These are phyloP conservation scores for Citrullus colocynthis DNA, from an alignment of 306 rosid genomes.

Conservation along the genomic window DNA sequence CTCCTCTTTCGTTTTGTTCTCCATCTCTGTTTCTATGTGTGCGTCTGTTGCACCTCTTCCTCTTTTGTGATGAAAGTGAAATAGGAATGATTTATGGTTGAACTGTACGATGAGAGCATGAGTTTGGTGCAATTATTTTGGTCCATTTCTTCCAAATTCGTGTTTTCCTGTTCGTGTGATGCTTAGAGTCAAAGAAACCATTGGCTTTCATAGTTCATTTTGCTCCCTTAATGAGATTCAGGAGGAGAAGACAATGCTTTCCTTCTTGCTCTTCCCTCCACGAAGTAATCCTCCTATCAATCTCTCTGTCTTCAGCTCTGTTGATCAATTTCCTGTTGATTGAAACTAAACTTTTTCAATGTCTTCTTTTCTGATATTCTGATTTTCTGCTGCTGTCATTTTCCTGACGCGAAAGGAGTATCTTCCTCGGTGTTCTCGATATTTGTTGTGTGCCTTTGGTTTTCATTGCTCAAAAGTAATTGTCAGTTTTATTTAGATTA, in stretches of 20 bases:
- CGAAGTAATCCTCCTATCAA: constrained; percentile 34
- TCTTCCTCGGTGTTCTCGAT: not conserved
- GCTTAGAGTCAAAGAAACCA: constrained; percentile 33
- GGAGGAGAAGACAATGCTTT: constrained; percentile 71
- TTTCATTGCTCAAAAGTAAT: not conserved
- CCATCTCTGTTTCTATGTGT: constrained; percentile 3
- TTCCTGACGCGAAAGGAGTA: not conserved
- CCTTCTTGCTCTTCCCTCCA: constrained; percentile 76
- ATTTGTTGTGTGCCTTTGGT: not conserved
- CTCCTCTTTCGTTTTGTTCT: not conserved
- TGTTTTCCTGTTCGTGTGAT: constrained; percentile 14
- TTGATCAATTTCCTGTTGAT: not conserved
- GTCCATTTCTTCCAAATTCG: constrained; percentile 7
- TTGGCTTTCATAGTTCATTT: constrained; percentile 18
- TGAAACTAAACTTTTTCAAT: not conserved
- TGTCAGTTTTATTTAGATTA: not conserved
- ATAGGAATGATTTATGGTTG: constrained; percentile 35
- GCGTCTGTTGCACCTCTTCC: constrained; percentile 13
- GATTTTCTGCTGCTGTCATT: not conserved
- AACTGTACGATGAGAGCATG: constrained; percentile 38
- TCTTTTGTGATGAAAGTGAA: constrained; percentile 13
- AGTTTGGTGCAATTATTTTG: constrained; percentile 48
- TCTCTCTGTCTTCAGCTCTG: constrained; percentile 1
- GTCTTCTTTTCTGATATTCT: not conserved
- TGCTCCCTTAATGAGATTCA: constrained; percentile 58